phyloP scores from a whole-genome alignment of 148 eudicot genomes.

The Pouteria glomerata region DNA sequence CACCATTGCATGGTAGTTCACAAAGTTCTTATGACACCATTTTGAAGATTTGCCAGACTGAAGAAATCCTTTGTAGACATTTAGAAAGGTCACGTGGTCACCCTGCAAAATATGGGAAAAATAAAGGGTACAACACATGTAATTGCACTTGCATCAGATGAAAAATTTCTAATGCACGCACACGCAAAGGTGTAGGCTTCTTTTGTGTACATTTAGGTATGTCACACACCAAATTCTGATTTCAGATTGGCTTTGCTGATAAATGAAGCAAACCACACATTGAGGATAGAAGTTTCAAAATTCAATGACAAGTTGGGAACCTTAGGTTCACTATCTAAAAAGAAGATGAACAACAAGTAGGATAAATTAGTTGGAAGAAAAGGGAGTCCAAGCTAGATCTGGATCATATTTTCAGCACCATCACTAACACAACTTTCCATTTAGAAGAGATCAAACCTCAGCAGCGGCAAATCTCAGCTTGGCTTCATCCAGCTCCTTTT shows the following conservation, averaged over 20 bases:
- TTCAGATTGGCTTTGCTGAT: not conserved
- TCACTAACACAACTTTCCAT: not conserved
- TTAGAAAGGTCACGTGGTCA: slow-evolving; percentile 92
- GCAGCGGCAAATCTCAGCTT: slow-evolving; percentile 97
- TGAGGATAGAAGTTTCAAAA: not conserved
- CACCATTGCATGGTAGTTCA: slow-evolving; percentile 98
- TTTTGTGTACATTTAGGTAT: not conserved
- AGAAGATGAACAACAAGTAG: not conserved
- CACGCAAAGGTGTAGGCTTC: not conserved
- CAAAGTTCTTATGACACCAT: slow-evolving; percentile 89
- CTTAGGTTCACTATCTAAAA: not conserved
- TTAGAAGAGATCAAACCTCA: slow-evolving; percentile 51
- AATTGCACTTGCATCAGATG: not conserved
- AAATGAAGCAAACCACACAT: not conserved
- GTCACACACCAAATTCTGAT: not conserved
- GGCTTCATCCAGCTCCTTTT: slow-evolving; percentile 92
- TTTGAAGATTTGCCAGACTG: slow-evolving; percentile 83
- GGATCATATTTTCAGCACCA: not conserved
- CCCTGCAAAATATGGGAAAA: slow-evolving; percentile 53
- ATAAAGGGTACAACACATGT: not conserved
- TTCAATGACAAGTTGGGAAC: not conserved
- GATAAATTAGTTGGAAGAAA: not conserved
- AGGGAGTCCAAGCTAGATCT: not conserved
- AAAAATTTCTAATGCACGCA: not conserved
- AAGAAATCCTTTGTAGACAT: slow-evolving; percentile 88